Evolutionary conservation across 257 asterid genomes (phyloP), one percentile per base, ranked within the genome.

Genomic region (Nemophila menziesii): DNA sequence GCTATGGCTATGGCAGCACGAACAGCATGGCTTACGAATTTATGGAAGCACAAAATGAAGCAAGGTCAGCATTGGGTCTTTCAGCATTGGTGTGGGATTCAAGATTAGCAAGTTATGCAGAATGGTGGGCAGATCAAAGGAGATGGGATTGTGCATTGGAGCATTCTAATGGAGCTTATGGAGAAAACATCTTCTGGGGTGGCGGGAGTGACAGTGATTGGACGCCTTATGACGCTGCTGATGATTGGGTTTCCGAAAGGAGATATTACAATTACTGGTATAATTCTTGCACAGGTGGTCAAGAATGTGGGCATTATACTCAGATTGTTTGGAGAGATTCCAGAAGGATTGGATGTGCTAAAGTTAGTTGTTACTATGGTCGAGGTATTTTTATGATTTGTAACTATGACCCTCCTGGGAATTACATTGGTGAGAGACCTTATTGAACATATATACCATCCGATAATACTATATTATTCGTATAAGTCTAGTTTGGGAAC

Each of bases 331-430:
- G 81, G 81, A 69, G 48, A 18, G 56, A 39, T 12, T 57, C 71
- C 0, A 55, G 16, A 43, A 61, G 63, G 11, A 34, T 69, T 39
- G 81, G 77, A 5, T 69, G 81, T 43, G 81, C 81, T 1, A 46
- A 52, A 33, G 72, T 55, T 18, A 58, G 19, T 0, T 73, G 78
- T 37, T 8, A n/a, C 22, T 43, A 61, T 27, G 74, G 64, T 0
- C 52, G 50, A 8, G 78, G 78, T 1, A 71, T 73, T 44, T 73
- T 73, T 39, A 73, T 73, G 72, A 61, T 62, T 15, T 73, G 81
- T 4, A 70, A 73, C 29, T 73, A 73, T 49, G 68, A 73, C 51
- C 78, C 78, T 14, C 81, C 81, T 4, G 77, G 81, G 11, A 73
- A 73, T 33, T 73, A 63, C 50, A 53, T 73, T 39, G 77, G 74